Percentiles rank a stretch among this genome's conserved stretches.
phyloP scores from a whole-genome alignment of 768 basidiomycete species.

The Lanmaoa rubissima region DNA sequence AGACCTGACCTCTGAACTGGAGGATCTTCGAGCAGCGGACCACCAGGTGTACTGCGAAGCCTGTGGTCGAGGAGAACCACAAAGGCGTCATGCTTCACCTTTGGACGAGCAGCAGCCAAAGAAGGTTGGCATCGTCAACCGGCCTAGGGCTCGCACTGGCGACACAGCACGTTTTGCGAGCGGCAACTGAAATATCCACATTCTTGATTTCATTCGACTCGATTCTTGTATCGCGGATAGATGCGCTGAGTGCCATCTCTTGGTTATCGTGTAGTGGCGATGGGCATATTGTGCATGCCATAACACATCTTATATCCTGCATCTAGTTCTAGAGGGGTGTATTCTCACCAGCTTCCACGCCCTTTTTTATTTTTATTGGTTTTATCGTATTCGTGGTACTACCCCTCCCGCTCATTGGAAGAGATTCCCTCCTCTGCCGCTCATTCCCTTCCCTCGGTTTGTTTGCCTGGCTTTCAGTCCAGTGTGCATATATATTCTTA shows the following conservation, averaged over 20 bases:
- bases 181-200: constrained; percentile 26
- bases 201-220: constrained; percentile 12
- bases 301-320: constrained; percentile 10
- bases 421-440: neutral
- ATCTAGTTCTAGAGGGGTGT: constrained; percentile 14
- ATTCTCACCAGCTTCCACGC: neutral
- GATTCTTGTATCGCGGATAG: constrained; percentile 14
- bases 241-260: constrained; percentile 13
- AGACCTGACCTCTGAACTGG: constrained; percentile 68
- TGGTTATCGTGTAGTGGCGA: constrained; percentile 12
- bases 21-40: constrained; percentile 47
- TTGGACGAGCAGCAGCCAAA: constrained; percentile 22
- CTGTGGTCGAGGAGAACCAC: constrained; percentile 54
- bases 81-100: constrained; percentile 7
- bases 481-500: constrained; percentile 26
- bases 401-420: constrained; percentile 22
- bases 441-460: constrained; percentile 21
- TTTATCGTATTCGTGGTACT: constrained; percentile 31
- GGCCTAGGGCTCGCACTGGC: constrained; percentile 69
- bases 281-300: constrained; percentile 10
- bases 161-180: constrained; percentile 61
- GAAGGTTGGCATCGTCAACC: constrained; percentile 48
- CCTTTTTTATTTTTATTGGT: constrained; percentile 25
- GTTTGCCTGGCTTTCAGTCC: constrained; percentile 24
- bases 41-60: constrained; percentile 49